These are phyloP conservation scores for Pseudocohnilembus persalinus DNA, from an alignment of 169 alveolate species.

Conservation along the genomic window DNA sequence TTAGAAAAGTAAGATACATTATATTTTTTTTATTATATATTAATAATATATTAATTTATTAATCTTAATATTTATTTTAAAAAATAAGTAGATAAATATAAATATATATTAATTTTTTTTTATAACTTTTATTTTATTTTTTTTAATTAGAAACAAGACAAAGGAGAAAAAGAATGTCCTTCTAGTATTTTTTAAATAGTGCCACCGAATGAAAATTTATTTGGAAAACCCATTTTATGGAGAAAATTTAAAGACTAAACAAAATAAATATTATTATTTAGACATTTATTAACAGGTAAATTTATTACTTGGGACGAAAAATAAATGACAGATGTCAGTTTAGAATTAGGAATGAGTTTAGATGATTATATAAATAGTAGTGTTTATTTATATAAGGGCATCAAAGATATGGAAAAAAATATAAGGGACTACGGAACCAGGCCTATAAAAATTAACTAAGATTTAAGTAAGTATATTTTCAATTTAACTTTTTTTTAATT, in stretches of 20 bases:
- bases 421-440: not conserved
- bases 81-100: too few species aligned
- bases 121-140: too few species aligned
- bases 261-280: too few species aligned
- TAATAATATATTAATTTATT: too few species aligned
- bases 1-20: not conserved
- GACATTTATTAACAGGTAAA: not conserved
- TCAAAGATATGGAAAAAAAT: not conserved
- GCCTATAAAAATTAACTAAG: not conserved
- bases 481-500: too few species aligned
- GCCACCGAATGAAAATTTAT: not conserved
- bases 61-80: too few species aligned
- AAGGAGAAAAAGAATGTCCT: not conserved
- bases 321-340: not conserved
- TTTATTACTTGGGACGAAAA: not conserved
- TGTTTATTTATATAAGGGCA: not conserved
- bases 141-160: not conserved
- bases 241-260: not conserved
- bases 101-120: too few species aligned
- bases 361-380: too few species aligned
- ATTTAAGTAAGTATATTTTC: not conserved
- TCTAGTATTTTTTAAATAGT: not conserved
- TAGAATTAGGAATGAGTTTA: too few species aligned
- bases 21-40: too few species aligned
- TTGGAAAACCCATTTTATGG: not conserved